A percentile compares a stretch with the other conserved stretches of the same genome.
Conservation (phyloP, 495 filamentous ascomycete genomes). For the Aspergillus mulundensis region DNA sequence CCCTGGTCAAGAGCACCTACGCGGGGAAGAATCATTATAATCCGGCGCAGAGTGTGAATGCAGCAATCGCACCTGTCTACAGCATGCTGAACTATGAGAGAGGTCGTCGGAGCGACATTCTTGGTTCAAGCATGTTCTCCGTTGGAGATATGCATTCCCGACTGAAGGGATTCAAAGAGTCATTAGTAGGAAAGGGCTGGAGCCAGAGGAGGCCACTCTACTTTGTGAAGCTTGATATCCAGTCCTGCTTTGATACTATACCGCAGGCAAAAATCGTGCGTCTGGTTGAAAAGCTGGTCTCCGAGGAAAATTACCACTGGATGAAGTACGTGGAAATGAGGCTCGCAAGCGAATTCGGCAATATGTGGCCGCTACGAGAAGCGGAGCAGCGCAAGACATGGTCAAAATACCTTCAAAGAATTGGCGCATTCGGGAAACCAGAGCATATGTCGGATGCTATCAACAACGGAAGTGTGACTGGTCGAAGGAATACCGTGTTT, state of each 20-base stretch:
- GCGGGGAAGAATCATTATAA: constrained; percentile 42
- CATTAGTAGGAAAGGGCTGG: constrained; percentile 9
- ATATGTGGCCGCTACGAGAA: constrained; percentile 12
- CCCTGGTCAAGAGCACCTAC: constrained; percentile 37
- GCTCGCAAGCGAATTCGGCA: constrained; percentile 25
- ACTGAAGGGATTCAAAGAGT: constrained; percentile 63
- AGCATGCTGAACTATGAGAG: constrained; percentile 76
- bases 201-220: constrained; percentile 43
- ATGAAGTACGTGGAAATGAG: constrained; percentile 69
- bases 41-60: constrained; percentile 76
- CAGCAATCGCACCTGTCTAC: constrained; percentile 68
- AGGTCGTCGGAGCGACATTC: constrained; percentile 49
- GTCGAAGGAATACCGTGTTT: constrained; percentile 65
- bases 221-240: constrained; percentile 90
- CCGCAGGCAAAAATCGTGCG: constrained; percentile 71
- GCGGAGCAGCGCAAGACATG: constrained; percentile 39
- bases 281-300: constrained; percentile 60
- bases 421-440: constrained; percentile 47
- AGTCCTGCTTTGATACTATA: constrained; percentile 92
- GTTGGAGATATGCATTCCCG: constrained; percentile 76
- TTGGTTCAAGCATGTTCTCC: constrained; percentile 77
- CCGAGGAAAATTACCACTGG: constrained; percentile 65
- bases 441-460: constrained; percentile 54
- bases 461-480: constrained; percentile 33
- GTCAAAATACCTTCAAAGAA: constrained; percentile 63